Conservation (phyloP, 2,329 filamentous ascomycete species). For the Penicillium sp. region DNA sequence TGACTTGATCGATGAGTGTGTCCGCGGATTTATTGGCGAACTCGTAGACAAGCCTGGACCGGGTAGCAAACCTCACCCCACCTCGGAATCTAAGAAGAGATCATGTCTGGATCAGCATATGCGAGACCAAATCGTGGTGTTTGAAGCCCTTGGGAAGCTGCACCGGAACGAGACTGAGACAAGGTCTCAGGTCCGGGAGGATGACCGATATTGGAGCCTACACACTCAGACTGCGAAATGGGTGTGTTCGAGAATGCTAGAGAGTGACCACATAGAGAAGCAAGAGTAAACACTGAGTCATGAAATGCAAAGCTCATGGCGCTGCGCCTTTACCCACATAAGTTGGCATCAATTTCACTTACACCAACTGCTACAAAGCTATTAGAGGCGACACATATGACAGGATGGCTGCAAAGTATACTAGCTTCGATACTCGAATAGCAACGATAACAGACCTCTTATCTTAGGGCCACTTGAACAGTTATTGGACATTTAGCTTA, state of each 20-base stretch:
- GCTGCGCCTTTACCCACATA: no score
- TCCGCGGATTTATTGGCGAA: conserved; percentile 46
- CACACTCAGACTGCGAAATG: conserved; percentile 46
- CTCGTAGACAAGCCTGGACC: conserved; percentile 31
- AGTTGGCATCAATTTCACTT: no score
- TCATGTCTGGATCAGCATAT: conserved; percentile 55
- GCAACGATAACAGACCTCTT: background rate
- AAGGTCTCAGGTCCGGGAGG: conserved; percentile 14
- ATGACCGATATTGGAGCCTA: conserved; percentile 35
- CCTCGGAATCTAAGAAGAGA: background rate
- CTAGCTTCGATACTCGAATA: background rate
- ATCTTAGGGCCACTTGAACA: background rate
- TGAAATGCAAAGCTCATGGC: background rate
- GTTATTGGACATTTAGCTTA: background rate
- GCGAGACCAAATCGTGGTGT: conserved; percentile 60
- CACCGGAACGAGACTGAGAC: conserved; percentile 16
- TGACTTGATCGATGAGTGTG: conserved; percentile 45
- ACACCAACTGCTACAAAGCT: no score
- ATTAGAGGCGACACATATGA: no score
- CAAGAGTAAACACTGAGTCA: no score
- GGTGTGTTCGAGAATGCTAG: conserved; percentile 43
- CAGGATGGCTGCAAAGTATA: no score
- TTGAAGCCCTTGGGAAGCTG: conserved; percentile 54
- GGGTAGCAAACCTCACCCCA: background rate
- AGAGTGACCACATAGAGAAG: background rate